These are phyloP conservation scores for Fusarium nematophilum DNA, from an alignment of 2,329 filamentous ascomycete species.

Conservation along the genomic window DNA sequence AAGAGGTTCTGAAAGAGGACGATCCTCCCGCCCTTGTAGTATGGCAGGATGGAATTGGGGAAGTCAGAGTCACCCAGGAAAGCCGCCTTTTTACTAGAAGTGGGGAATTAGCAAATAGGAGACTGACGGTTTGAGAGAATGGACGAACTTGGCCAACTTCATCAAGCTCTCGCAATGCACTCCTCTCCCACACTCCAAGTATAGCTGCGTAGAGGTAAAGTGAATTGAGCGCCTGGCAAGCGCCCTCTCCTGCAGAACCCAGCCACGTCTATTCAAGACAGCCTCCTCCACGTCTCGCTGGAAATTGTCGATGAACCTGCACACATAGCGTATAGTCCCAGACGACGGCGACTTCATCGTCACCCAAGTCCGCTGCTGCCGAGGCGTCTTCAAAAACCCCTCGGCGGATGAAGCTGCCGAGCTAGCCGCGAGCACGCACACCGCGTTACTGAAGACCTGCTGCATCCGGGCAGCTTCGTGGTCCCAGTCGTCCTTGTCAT, in stretches of 20 bases:
- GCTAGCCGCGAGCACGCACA: constrained; percentile 2
- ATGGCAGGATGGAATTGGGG: not conserved
- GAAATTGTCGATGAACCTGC: constrained; percentile 50
- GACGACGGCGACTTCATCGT: not conserved
- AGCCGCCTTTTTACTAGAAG: not conserved
- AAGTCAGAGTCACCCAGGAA: not conserved
- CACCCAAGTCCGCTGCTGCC: not conserved
- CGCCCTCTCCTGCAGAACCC: constrained; percentile 16
- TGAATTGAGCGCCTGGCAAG: constrained; percentile 3
- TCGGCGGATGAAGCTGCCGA: constrained; percentile 1
- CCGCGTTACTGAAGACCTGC: constrained; percentile 11
- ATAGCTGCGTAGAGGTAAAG: constrained; percentile 4
- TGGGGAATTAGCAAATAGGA: too few species aligned
- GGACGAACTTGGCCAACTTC: not conserved
- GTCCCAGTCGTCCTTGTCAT: constrained; percentile 7
- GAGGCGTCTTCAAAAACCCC: not conserved
- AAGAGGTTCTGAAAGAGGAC: not conserved
- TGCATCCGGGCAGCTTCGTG: constrained; percentile 5
- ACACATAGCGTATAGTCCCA: constrained; percentile 37
- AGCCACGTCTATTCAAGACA: constrained; percentile 41
- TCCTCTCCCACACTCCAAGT: constrained; percentile 6
- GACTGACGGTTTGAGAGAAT: too few species aligned
- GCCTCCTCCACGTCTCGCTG: constrained; percentile 45
- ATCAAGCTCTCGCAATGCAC: constrained; percentile 1
- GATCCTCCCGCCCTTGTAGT: not conserved